Conservation (phyloP, 78 protist genomes). For the Dictyostelium citrinum region DNA sequence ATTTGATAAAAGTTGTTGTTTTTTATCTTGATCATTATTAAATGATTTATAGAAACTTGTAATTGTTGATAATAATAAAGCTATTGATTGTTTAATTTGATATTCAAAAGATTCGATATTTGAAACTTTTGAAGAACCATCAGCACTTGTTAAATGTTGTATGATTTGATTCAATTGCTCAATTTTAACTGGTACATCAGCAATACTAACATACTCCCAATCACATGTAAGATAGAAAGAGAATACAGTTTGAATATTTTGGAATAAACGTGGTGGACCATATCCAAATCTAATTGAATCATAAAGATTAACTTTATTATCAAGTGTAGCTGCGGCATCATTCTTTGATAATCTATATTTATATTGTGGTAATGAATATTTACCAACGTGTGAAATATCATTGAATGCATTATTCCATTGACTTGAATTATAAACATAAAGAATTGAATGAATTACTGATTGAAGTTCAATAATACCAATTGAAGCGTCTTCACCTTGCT, state of each 20-base stretch:
- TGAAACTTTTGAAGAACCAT: neutral
- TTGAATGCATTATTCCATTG: slow-evolving; percentile 57
- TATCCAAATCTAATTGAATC: slow-evolving; percentile 29
- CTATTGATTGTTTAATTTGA: slow-evolving; percentile 1
- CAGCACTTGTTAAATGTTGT: slow-evolving; percentile 4
- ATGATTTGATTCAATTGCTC: slow-evolving; percentile 24
- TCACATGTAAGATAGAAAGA: slow-evolving; percentile 57
- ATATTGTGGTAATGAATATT: slow-evolving; percentile 21
- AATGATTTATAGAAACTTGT: neutral
- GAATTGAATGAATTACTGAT: slow-evolving; percentile 20
- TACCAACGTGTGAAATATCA: slow-evolving; percentile 29
- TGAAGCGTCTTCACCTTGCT: neutral
- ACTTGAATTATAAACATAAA: slow-evolving; percentile 13
- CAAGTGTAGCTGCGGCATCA: neutral
- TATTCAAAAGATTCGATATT: neutral
- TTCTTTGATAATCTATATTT: neutral
- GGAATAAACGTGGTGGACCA: slow-evolving; percentile 77
- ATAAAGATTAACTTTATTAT: neutral
- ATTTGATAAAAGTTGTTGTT: neutral
- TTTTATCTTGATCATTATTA: neutral
- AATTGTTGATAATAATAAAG: neutral
- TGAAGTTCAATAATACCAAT: slow-evolving; percentile 59
- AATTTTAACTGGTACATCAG: slow-evolving; percentile 33
- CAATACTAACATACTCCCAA: slow-evolving; percentile 11
- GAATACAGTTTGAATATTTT: slow-evolving; percentile 35